Conservation (phyloP, 148 eudicot genomes). For the Vaccinium corymbosum region DNA sequence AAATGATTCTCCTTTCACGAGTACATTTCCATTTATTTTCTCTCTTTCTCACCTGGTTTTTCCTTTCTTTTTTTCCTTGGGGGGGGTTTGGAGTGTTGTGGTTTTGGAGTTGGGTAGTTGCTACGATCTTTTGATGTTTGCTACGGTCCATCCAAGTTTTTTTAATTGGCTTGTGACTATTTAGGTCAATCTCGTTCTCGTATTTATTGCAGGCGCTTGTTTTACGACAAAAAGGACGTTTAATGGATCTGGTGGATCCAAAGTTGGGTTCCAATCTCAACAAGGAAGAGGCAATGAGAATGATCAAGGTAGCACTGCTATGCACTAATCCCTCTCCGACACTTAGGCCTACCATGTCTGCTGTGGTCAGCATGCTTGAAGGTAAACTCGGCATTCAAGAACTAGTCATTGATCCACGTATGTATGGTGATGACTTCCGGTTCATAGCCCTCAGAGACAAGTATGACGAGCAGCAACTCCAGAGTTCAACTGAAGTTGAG, state of each 20-base stretch:
- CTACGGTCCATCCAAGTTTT: no score
- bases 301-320: constrained; percentile 39
- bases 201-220: constrained; percentile 23
- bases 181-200: not conserved
- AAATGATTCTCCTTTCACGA: no score
- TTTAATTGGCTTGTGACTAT: no score
- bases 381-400: not conserved
- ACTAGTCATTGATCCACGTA: constrained; percentile 2
- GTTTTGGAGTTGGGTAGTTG: no score
- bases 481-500: constrained; percentile 2
- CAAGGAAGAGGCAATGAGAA: constrained; percentile 31
- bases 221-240: constrained; percentile 18
- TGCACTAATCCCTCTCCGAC: constrained; percentile 52
- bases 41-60: no score
- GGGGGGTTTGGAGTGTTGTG: no score
- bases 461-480: constrained; percentile 11
- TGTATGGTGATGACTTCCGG: constrained; percentile 15
- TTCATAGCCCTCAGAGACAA: constrained; percentile 26
- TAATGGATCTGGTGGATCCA: constrained; percentile 37
- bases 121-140: no score
- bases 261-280: constrained; percentile 23
- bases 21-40: no score
- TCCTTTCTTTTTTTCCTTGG: no score
- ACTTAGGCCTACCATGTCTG: constrained; percentile 47
- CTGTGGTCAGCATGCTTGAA: constrained; percentile 29